phyloP scores from a whole-genome alignment of 768 basidiomycete genomes.

The Tricholoma furcatifolium region DNA sequence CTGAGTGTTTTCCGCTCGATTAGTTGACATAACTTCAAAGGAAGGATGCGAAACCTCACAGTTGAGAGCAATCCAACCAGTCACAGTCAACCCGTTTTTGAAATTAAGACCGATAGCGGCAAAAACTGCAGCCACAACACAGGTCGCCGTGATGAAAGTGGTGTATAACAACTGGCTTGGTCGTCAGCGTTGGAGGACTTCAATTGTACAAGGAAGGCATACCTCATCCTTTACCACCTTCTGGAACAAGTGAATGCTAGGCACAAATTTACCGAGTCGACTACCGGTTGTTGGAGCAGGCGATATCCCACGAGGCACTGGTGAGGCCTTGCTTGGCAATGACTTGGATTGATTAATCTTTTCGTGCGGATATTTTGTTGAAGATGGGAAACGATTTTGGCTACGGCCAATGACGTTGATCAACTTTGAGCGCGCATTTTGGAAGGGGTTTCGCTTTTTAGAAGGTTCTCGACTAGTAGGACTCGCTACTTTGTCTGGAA shows the following conservation, averaged over 20 bases:
- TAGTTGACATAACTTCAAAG: not conserved
- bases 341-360: not conserved
- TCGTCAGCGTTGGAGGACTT: not conserved
- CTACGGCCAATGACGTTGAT: not conserved
- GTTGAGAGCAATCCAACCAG: constrained; percentile 53
- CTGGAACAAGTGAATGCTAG: constrained; percentile 52
- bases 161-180: constrained; percentile 49
- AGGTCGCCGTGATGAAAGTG: constrained; percentile 48
- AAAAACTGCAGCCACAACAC: constrained; percentile 46
- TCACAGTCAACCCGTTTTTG: constrained; percentile 41
- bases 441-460: not conserved
- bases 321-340: not conserved
- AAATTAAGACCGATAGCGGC: constrained; percentile 50
- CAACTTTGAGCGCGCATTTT: constrained; percentile 1
- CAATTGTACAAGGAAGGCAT: constrained; percentile 13
- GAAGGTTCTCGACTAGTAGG: constrained; percentile 1
- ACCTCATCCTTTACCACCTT: constrained; percentile 66
- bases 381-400: not conserved
- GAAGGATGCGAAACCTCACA: constrained; percentile 38
- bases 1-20: constrained; percentile 24
- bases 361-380: not conserved
- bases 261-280: constrained; percentile 46
- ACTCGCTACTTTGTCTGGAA: constrained; percentile 27
- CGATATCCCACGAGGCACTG: constrained; percentile 16
- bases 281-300: constrained; percentile 34